Percentiles rank a stretch among this genome's conserved stretches.
phyloP scores from a whole-genome alignment of 208 protist genomes.

The Acanthamoeba castellanii region DNA sequence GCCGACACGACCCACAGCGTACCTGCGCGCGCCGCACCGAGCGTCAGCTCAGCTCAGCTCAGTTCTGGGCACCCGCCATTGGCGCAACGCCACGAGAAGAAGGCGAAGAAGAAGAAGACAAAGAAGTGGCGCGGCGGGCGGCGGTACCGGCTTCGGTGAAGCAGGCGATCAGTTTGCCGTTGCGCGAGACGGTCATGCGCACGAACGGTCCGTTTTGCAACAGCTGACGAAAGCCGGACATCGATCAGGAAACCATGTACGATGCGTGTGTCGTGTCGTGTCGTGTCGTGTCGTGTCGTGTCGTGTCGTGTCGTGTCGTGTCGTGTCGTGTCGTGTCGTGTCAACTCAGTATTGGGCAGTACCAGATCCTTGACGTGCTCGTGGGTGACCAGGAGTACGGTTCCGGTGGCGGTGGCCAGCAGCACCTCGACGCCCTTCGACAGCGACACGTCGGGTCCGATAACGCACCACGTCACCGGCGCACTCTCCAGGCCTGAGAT shows the following conservation, averaged over 20 bases:
- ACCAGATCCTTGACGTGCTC: conserved; percentile 2
- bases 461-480: conserved; percentile 69
- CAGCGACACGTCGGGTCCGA: conserved; percentile 75
- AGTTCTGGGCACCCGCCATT: too few species aligned
- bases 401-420: conserved; percentile 70
- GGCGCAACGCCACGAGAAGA: too few species aligned
- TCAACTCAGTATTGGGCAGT: too few species aligned
- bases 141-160: conserved; percentile 3
- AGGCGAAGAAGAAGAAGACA: too few species aligned
- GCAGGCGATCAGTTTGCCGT: conserved; percentile 79
- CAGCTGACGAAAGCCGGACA: neutral
- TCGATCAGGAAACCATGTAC: too few species aligned
- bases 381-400: conserved; percentile 77
- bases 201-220: conserved; percentile 77
- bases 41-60: too few species aligned
- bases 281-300: too few species aligned
- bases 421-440: conserved; percentile 77
- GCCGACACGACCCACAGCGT: conserved; percentile 73
- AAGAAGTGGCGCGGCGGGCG: too few species aligned
- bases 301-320: too few species aligned
- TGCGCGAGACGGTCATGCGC: conserved; percentile 78
- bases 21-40: neutral
- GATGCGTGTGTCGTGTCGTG: neutral
- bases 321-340: too few species aligned
- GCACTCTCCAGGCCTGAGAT: neutral